phyloP scores from a whole-genome alignment of 2,329 filamentous ascomycete species.

The Sclerotinia spermophila region DNA sequence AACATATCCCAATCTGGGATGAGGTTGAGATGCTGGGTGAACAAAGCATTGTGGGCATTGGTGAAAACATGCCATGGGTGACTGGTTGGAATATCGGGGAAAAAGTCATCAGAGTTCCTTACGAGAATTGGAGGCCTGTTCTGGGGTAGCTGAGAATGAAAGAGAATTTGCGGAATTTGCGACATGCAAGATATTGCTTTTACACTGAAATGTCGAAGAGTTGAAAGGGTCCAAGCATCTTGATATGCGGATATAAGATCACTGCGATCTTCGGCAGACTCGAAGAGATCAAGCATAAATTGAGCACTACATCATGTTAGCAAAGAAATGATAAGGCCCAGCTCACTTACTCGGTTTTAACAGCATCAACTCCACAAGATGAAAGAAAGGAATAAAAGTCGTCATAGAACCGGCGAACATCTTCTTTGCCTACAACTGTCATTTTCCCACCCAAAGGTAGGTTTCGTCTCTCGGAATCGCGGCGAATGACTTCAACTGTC shows the following conservation, averaged over 20 bases:
- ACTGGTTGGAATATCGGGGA: slow-evolving; percentile 72
- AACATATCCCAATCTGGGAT: slow-evolving; percentile 81
- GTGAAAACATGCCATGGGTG: slow-evolving; percentile 95
- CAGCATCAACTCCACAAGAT: slow-evolving; percentile 71
- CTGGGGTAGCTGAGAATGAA: slow-evolving; percentile 76
- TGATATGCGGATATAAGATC: slow-evolving; percentile 72
- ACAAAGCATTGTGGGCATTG: slow-evolving; percentile 83
- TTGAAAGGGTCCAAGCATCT: slow-evolving; percentile 78
- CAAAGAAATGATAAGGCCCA: background rate
- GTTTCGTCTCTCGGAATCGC: slow-evolving; percentile 46
- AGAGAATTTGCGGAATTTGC: slow-evolving; percentile 79
- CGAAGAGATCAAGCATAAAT: slow-evolving; percentile 77
- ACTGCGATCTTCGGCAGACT: slow-evolving; percentile 64
- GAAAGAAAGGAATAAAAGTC: slow-evolving; percentile 87
- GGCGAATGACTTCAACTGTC: slow-evolving; percentile 57
- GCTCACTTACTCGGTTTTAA: slow-evolving; percentile 71
- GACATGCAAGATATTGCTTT: slow-evolving; percentile 94
- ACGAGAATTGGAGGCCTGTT: slow-evolving; percentile 70
- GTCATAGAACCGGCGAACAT: slow-evolving; percentile 74
- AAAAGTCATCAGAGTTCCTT: slow-evolving; percentile 90
- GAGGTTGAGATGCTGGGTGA: slow-evolving; percentile 81
- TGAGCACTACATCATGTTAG: slow-evolving; percentile 51
- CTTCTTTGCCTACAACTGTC: slow-evolving; percentile 68
- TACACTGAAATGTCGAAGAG: slow-evolving; percentile 71
- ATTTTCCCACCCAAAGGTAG: slow-evolving; percentile 60